phyloP scores from a whole-genome alignment of 768 basidiomycete species.

The Astraeus odoratus region DNA sequence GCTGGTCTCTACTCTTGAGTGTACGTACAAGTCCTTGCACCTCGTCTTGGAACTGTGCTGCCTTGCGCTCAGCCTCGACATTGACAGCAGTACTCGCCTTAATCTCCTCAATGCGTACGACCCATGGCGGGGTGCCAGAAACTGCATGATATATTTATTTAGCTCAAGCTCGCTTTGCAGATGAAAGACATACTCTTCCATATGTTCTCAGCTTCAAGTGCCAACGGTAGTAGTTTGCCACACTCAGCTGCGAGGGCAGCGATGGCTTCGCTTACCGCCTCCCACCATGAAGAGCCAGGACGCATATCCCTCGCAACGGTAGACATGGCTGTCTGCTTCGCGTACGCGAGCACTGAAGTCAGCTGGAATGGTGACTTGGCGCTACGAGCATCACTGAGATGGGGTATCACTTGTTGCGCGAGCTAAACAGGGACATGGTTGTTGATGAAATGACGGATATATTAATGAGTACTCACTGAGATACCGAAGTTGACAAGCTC shows the following conservation, averaged over 20 bases:
- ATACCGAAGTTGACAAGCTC: conserved; percentile 90
- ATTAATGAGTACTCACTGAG: conserved; percentile 44
- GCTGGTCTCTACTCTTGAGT: conserved; percentile 84
- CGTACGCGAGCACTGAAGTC: conserved; percentile 58
- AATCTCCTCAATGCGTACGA: conserved; percentile 73
- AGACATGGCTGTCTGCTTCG: conserved; percentile 64
- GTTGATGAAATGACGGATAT: background rate
- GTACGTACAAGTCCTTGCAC: conserved; percentile 80
- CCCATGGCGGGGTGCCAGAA: conserved; percentile 78
- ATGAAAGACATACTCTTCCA: conserved; percentile 55
- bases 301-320: conserved; percentile 64
- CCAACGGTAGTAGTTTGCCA: conserved; percentile 59
- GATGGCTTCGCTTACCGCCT: conserved; percentile 65
- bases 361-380: conserved; percentile 78
- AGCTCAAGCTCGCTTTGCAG: background rate
- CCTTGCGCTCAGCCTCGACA: conserved; percentile 86
- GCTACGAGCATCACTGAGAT: conserved; percentile 73
- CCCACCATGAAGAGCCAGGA: conserved; percentile 67
- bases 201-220: conserved; percentile 70
- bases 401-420: conserved; percentile 82
- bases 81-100: conserved; percentile 80
- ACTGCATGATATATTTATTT: conserved; percentile 35
- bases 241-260: conserved; percentile 65
- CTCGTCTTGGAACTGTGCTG: conserved; percentile 81
- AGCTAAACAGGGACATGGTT: conserved; percentile 42